Evolutionary conservation across 306 rosid genomes (phyloP).

Genomic region (Astragalus glycyphyllos): DNA sequence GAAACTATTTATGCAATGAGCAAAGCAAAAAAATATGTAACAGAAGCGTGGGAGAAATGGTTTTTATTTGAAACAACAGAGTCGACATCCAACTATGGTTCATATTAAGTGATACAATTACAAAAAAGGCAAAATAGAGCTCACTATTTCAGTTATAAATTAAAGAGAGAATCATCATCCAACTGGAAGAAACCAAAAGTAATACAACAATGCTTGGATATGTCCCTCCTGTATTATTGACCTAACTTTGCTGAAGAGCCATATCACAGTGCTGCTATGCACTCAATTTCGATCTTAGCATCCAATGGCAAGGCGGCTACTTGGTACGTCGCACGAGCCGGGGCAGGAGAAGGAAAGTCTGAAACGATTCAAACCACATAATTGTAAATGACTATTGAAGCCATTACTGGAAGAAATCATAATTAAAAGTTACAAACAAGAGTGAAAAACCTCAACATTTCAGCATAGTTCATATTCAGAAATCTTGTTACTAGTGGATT

Average conservation of each 20-base stretch:
- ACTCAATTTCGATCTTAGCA: conserved; percentile 96
- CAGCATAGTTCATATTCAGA: too few species aligned
- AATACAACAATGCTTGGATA: conserved; percentile 33
- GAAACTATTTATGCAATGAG: background rate
- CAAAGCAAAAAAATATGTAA: background rate
- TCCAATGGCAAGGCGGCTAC: conserved; percentile 92
- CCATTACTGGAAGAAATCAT: background rate
- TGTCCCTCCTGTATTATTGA: conserved; percentile 52
- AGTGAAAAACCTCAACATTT: too few species aligned
- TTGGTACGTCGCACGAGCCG: conserved; percentile 90
- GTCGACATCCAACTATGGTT: conserved; percentile 21
- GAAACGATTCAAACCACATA: conserved; percentile 39
- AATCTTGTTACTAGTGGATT: too few species aligned
- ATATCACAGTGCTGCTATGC: conserved; percentile 72
- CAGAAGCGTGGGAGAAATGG: too few species aligned
- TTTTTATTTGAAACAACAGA: background rate
- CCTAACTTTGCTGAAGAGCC: conserved; percentile 28
- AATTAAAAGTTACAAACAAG: background rate
- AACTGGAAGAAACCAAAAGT: conserved; percentile 33
- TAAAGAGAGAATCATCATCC: conserved; percentile 23
- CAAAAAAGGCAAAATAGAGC: background rate
- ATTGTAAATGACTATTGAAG: conserved; percentile 13
- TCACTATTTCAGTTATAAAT: background rate
- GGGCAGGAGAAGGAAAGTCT: conserved; percentile 85
- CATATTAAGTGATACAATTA: conserved; percentile 5